Base-by-base conservation (phyloP, 306 rosid species). In the Geum urbanum region DNA sequence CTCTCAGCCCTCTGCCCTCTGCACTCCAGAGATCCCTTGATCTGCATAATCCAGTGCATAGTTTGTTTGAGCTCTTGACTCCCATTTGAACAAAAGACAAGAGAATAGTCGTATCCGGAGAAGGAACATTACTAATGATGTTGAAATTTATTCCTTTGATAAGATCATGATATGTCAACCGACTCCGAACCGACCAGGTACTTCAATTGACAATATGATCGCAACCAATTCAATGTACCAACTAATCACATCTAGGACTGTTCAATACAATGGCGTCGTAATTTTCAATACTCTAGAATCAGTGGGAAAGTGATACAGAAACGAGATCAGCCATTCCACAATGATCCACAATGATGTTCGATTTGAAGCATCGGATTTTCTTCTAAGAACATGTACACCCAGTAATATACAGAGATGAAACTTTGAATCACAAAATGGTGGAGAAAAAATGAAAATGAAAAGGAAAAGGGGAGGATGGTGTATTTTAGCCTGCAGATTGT, bases 401-500 rank as follows among this genome's bases (percentile, higher is more conserved):
- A 71, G 81, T 74, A 75, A 81, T 86, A 62, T 80, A 89, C 89
- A 85, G 77, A 71, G 80, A 64, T 66, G 77, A 54, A 37, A 15
- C 57, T 67, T 71, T 20, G 44, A 54, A 78, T 45, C 35, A 41
- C 77, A 20, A 60, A 68, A 74, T 18, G 69, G 71, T 69, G 55
- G 63, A 59, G 18, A 66, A 66, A 54, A 8, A 13, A 35, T 3
- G 1, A 77, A 70, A 22, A 56, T 4, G 52, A 50, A 63, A 24
- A 49, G 0, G 66, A 19, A 56, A 7, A 7, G 12, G 16, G 12
- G 43, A 4, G 46, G 20, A 10, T 9, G 14, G 19, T 27, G 54
- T 62, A 57, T 67, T 73, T 81, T 82, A 90, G 72, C 73, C 75
- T 0, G 79, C 53, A 68, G 88, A 81, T 78, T 84, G 89, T 78